These are phyloP conservation scores for Yamadazyma oceani DNA, from an alignment of 1,139 yeast species.

Conservation along the genomic window DNA sequence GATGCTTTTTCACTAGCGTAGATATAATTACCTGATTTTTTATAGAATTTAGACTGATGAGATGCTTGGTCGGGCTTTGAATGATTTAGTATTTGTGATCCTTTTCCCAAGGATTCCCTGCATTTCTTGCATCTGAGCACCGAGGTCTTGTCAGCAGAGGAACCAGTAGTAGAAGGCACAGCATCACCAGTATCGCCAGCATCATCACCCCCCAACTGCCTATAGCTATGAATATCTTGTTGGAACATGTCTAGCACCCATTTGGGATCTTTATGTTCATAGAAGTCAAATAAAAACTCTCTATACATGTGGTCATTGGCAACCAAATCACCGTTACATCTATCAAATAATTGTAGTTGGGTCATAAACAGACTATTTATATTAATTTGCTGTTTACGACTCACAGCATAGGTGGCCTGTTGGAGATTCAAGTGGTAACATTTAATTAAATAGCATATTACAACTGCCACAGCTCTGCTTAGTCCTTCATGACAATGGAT, in stretches of 20 bases:
- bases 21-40: conserved; percentile 57
- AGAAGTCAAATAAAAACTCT: conserved; percentile 26
- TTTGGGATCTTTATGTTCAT: conserved; percentile 22
- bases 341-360: conserved; percentile 64
- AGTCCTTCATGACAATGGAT: conserved; percentile 87
- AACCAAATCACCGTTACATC: conserved; percentile 28
- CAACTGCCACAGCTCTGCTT: conserved; percentile 74
- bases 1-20: conserved; percentile 54
- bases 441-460: conserved; percentile 79
- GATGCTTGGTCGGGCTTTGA: conserved; percentile 59
- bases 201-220: too few species aligned
- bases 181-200: too few species aligned
- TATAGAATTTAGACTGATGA: conserved; percentile 61
- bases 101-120: conserved; percentile 54
- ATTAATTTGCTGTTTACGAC: conserved; percentile 55
- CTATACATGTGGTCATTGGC: conserved; percentile 23
- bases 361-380: conserved; percentile 69
- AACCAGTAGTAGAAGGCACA: too few species aligned
- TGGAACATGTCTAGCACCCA: conserved; percentile 5
- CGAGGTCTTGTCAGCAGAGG: too few species aligned
- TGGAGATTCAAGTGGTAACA: conserved; percentile 57
- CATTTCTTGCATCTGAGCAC: conserved; percentile 66
- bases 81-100: conserved; percentile 55
- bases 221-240: neutral
- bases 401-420: conserved; percentile 72